Evolutionary conservation across 257 asterid species (phyloP).

Genomic region (Jacaranda copaia): DNA sequence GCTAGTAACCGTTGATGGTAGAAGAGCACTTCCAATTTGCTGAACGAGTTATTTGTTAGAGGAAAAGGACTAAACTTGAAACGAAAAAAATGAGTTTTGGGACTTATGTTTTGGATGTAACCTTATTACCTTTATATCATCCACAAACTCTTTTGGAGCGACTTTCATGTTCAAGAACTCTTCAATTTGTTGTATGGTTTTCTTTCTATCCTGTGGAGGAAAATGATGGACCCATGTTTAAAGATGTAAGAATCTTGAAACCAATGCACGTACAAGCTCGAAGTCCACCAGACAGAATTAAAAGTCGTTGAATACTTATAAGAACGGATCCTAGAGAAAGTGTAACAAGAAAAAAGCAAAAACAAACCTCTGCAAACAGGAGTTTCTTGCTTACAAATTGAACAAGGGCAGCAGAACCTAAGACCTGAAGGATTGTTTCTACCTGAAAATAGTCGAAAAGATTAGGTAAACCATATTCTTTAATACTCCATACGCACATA

Average conservation of each 20-base stretch:
- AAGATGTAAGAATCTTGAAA: background rate
- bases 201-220: slow-evolving; percentile 81
- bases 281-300: too few species aligned
- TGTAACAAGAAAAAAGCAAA: background rate
- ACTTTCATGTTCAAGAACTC: slow-evolving; percentile 73
- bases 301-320: too few species aligned
- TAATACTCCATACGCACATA: background rate
- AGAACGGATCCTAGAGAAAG: background rate
- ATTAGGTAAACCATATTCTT: slow-evolving; percentile 15
- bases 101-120: background rate
- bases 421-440: slow-evolving; percentile 84
- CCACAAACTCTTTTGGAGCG: slow-evolving; percentile 84
- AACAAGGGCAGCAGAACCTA: slow-evolving; percentile 87
- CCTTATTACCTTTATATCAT: slow-evolving; percentile 75
- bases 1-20: slow-evolving; percentile 58
- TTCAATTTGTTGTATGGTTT: slow-evolving; percentile 73
- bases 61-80: background rate
- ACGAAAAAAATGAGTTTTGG: too few species aligned
- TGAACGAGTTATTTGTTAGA: slow-evolving; percentile 34
- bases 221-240: slow-evolving; percentile 28
- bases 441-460: slow-evolving; percentile 54
- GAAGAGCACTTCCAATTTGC: slow-evolving; percentile 92
- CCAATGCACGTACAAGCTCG: too few species aligned
- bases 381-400: slow-evolving; percentile 89
- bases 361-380: slow-evolving; percentile 84